Conservation (phyloP, 1,284 basidiomycete genomes). For the Apiotrichum brassicae region DNA sequence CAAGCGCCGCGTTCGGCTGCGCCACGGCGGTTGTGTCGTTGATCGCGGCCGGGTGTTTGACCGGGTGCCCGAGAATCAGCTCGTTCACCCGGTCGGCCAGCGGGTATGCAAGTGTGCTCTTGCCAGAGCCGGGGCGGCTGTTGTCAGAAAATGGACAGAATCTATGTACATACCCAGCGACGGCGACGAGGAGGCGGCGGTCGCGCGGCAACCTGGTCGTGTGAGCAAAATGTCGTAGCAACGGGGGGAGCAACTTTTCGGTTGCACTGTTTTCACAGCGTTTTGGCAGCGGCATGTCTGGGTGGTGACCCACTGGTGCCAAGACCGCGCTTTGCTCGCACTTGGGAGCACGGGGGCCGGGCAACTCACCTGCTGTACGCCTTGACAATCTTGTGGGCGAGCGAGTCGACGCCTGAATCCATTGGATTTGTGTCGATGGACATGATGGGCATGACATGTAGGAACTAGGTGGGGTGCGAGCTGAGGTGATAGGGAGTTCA, state of each 20-base stretch:
- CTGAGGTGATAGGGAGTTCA: too few relatives aligned
- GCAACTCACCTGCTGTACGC: slow-evolving; percentile 8
- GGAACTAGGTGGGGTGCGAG: not conserved
- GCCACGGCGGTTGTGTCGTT: slow-evolving; percentile 8
- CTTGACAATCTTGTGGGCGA: slow-evolving; percentile 14
- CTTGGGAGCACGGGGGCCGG: not conserved
- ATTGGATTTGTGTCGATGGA: slow-evolving; percentile 4
- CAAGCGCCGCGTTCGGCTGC: not conserved
- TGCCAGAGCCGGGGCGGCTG: slow-evolving; percentile 49
- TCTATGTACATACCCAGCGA: slow-evolving; percentile 27
- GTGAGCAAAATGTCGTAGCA: too few relatives aligned
- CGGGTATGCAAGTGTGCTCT: slow-evolving; percentile 48
- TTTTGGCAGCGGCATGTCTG: too few relatives aligned
- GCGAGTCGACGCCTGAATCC: slow-evolving; percentile 11
- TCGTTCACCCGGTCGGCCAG: slow-evolving; percentile 43
- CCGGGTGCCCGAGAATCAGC: slow-evolving; percentile 16
- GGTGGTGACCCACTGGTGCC: too few relatives aligned
- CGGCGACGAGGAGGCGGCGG: slow-evolving; percentile 60
- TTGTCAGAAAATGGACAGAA: too few relatives aligned
- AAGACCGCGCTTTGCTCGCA: not conserved
- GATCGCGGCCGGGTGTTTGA: not conserved
- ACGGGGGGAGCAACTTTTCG: too few relatives aligned
- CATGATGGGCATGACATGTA: not conserved
- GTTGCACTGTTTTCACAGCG: too few relatives aligned
- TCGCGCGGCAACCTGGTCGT: slow-evolving; percentile 48